A percentile compares a stretch with the other conserved stretches of the same genome.
phyloP scores from a whole-genome alignment of 305 asterid genomes.

The Fraxinus xanthoxyloides region DNA sequence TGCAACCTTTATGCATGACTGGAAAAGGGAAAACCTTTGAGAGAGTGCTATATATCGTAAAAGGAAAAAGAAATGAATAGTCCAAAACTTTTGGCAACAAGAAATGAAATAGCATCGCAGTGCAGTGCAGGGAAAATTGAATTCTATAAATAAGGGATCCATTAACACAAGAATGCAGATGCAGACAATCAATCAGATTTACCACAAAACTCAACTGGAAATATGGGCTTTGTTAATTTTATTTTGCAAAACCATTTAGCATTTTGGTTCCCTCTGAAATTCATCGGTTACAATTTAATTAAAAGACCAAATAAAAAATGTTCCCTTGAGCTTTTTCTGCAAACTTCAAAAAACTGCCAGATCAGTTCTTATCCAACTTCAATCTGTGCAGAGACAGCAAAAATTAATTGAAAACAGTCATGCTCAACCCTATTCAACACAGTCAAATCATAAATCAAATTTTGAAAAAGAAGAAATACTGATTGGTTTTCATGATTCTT shows the following conservation, averaged over 20 bases:
- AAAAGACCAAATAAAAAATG: neutral
- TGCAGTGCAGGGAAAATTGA: neutral
- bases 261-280: neutral
- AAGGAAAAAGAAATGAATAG: neutral
- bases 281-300: neutral
- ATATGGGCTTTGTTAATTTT: neutral
- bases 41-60: neutral
- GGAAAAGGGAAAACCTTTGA: conserved; percentile 10
- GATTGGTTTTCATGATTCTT: neutral
- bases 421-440: neutral
- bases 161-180: neutral
- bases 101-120: neutral
- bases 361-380: neutral
- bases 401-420: neutral
- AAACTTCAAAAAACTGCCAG: neutral
- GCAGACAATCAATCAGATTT: neutral
- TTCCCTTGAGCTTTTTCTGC: neutral
- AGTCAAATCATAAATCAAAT: neutral
- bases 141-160: neutral
- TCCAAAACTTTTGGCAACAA: neutral
- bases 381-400: neutral
- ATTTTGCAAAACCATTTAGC: neutral
- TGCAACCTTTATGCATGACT: conserved; percentile 78
- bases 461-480: neutral
- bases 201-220: neutral